Percentiles rank a stretch among this genome's conserved stretches.
phyloP scores from a whole-genome alignment of 1,139 yeast species.

The Geotrichum aggregatum region DNA sequence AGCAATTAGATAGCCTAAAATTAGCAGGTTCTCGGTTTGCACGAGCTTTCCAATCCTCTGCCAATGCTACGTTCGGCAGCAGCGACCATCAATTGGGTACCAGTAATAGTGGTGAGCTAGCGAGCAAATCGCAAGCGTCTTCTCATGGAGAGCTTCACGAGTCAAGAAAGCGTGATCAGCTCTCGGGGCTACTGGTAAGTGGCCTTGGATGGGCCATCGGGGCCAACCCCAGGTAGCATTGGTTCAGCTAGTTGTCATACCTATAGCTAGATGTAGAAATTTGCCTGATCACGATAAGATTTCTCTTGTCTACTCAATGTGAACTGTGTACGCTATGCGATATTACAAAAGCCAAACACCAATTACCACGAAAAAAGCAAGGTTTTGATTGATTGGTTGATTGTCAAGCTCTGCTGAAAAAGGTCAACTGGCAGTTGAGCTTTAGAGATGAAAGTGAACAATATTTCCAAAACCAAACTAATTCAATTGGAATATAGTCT shows the following conservation, averaged over 20 bases:
- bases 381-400: too few relatives aligned
- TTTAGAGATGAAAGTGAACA: too few relatives aligned
- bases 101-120: neutral
- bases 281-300: too few relatives aligned
- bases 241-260: neutral
- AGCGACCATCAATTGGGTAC: constrained; percentile 7
- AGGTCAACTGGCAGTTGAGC: too few relatives aligned
- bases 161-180: constrained; percentile 44
- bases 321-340: too few relatives aligned
- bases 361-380: too few relatives aligned
- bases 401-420: too few relatives aligned
- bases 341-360: too few relatives aligned
- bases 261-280: too few relatives aligned
- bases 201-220: constrained; percentile 70
- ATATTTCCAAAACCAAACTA: too few relatives aligned
- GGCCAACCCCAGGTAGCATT: constrained; percentile 39
- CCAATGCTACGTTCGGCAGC: constrained; percentile 23
- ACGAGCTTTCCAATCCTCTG: constrained; percentile 29
- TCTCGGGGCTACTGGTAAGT: constrained; percentile 51
- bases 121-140: constrained; percentile 23
- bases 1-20: constrained; percentile 1
- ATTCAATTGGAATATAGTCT: too few relatives aligned
- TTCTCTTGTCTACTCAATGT: too few relatives aligned
- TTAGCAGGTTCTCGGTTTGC: constrained; percentile 25
- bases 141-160: constrained; percentile 13